Conservation (phyloP, 2,329 filamentous ascomycete species). For the Dactylonectria estremocensis region DNA sequence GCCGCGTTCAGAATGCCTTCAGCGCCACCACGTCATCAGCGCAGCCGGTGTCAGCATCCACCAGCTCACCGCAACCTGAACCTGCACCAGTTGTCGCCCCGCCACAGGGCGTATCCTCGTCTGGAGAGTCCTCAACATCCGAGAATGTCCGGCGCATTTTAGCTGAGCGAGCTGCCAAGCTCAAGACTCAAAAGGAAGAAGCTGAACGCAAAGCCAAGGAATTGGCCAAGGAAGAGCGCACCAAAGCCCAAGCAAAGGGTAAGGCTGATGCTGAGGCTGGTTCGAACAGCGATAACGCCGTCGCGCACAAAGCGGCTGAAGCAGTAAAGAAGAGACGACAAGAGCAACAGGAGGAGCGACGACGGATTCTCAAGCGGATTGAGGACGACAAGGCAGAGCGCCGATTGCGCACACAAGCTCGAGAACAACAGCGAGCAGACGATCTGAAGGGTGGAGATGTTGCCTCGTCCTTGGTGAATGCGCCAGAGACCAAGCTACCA, state of each 20-base stretch:
- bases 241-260: constrained; percentile 63
- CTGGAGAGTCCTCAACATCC: constrained; percentile 46
- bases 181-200: constrained; percentile 60
- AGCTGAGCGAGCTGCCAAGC: constrained; percentile 65
- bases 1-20: constrained; percentile 55
- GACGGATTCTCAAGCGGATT: constrained; percentile 81
- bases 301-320: constrained; percentile 64
- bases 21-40: constrained; percentile 42
- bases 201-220: constrained; percentile 66
- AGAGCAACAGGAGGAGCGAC: constrained; percentile 77
- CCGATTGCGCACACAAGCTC: constrained; percentile 67
- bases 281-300: constrained; percentile 48
- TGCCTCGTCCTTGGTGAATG: constrained; percentile 49
- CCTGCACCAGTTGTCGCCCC: constrained; percentile 37
- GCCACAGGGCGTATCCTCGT: constrained; percentile 38
- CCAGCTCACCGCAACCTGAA: constrained; percentile 37
- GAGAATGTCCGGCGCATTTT: constrained; percentile 58
- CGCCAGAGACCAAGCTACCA: constrained; percentile 52
- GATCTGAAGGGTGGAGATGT: constrained; percentile 49
- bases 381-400: constrained; percentile 83
- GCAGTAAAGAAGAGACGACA: constrained; percentile 75
- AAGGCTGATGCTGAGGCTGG: constrained; percentile 58
- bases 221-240: constrained; percentile 66
- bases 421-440: constrained; percentile 59
- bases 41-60: constrained; percentile 34